Evolutionary conservation across 352 stramenopile species (phyloP), one percentile per base, ranked within the genome.

Genomic region (Phytopythium chamaehyphon): DNA sequence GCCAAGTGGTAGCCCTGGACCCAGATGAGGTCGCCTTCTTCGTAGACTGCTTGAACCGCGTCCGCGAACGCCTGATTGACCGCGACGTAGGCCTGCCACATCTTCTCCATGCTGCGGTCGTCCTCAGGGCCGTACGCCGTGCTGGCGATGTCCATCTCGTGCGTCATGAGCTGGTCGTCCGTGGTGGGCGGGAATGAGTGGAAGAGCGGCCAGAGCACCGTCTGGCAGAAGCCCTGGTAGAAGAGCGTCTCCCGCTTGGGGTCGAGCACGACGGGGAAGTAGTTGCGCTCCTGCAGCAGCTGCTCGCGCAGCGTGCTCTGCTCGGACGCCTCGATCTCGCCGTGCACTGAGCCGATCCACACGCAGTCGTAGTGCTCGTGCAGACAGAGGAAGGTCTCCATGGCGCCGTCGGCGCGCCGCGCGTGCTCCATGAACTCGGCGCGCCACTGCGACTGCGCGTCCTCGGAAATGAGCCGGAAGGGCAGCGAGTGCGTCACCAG

Each of bases 201-300:
- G 57, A 96, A 96, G 3, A 97, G 59, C 33, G 88, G 88, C 88
- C 88, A 97, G 59, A 97, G 73, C 39, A 96, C 78, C 0, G 86
- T 91, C 63, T 96, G 95, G 72, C 86, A 96, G 52, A 93, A 97
- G 15, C 87, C 88, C 36, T 96, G 69, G 66, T 97, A 96, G 54
- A 94, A 97, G 46, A 95, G 62, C 24, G 77, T 71, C 55, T 95
- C 84, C 22, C 85, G 66, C 55, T 93, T 91, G 15, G 86, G 68
- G 51, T 93, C 81, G 8, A 97, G 52, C 62, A 96, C 95, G n/a
- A 97, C 84, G 3, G 88, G 88, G 46, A 83, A 93, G 57, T 93
- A 96, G 28, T 91, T 93, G 61, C 98, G 96, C 33, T 89, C 73
- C 49, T 88, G 63, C 15, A 98, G 65, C 40, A 96, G 55, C 36